Base-by-base conservation (phyloP, 768 basidiomycete species). In the Tylopilus subfusipes region DNA sequence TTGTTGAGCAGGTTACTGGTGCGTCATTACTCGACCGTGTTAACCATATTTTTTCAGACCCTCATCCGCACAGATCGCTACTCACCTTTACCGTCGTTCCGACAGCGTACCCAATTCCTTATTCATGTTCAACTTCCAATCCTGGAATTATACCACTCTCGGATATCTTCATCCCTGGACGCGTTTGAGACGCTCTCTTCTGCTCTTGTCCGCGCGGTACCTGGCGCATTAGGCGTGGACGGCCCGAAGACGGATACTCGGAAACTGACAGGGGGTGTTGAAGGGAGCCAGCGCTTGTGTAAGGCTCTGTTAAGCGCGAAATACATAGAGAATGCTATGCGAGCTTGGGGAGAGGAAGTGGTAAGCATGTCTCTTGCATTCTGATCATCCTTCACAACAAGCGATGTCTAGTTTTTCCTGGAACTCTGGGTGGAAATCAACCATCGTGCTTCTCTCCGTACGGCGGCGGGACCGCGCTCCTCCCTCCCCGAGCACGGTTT, bases 1-100 rank as follows among this genome's bases (percentile, higher is more conserved):
- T 98, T 19, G 77, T 97, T 12, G 92, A 97, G 62, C 95, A 97
- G 72, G 84, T 98, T 50, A 94, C 94, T 53, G 91, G 93, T 90
- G 52, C 45, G 77, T 60, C 19, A 21, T 55, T 48, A 19, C 22
- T 21, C 44, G 19, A 31, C 40, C 4, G 48, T 11, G n/a, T 34
- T 12, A 24, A 34, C 12, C 5, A 10, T 34, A 19, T 33, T 29
- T 16, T 52, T 39, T 27, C 24, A 18, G 42, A 38, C 19, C 6
- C 19, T 54, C 42, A 14, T 24, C 16, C 42, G 30, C 24, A 7
- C 31, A 93, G 94, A 96, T 68, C 94, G 95, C 11, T 99, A 98
- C 69, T 84, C 86, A 10, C 89, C 91, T 0, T 78, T 99, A 5
- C 95, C 96, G 0, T 80, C 79, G 48, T 80, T 88, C 53, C 65